phyloP scores from a whole-genome alignment of 768 basidiomycete genomes.

The Lactifluus volemus region DNA sequence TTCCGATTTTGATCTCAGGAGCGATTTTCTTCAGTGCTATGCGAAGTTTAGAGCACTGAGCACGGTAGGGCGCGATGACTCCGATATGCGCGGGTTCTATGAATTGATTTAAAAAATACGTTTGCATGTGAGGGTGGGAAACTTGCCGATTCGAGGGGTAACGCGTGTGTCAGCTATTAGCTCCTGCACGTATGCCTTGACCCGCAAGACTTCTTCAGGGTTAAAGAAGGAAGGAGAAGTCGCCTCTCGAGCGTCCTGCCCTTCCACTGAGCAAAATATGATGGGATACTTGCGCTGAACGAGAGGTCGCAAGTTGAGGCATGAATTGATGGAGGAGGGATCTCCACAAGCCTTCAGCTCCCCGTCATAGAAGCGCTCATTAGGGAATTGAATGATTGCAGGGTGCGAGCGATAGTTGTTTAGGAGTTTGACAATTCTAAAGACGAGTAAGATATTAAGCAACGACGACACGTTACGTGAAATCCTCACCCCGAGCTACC shows the following conservation, averaged over 20 bases:
- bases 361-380: conserved; percentile 47
- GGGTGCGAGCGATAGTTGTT: conserved; percentile 61
- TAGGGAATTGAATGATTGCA: conserved; percentile 53
- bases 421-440: conserved; percentile 51
- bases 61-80: conserved; percentile 54
- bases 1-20: conserved; percentile 46
- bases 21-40: conserved; percentile 27
- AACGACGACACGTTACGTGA: neutral
- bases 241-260: conserved; percentile 58
- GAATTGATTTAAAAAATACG: neutral
- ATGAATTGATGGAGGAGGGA: conserved; percentile 23
- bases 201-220: conserved; percentile 45
- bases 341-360: conserved; percentile 44
- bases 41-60: conserved; percentile 31
- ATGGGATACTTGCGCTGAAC: conserved; percentile 41
- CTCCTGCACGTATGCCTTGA: conserved; percentile 37
- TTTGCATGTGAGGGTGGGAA: neutral
- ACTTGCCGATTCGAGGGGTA: conserved; percentile 31
- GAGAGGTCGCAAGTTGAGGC: conserved; percentile 24
- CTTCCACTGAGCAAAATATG: conserved; percentile 50
- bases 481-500: conserved; percentile 1
- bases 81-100: conserved; percentile 48
- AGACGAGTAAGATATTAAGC: neutral
- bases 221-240: conserved; percentile 69
- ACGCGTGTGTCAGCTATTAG: conserved; percentile 24